Percentiles rank a stretch among this genome's conserved stretches.
Conservation (phyloP, 345 rosid species). For the Citrus hindsii region DNA sequence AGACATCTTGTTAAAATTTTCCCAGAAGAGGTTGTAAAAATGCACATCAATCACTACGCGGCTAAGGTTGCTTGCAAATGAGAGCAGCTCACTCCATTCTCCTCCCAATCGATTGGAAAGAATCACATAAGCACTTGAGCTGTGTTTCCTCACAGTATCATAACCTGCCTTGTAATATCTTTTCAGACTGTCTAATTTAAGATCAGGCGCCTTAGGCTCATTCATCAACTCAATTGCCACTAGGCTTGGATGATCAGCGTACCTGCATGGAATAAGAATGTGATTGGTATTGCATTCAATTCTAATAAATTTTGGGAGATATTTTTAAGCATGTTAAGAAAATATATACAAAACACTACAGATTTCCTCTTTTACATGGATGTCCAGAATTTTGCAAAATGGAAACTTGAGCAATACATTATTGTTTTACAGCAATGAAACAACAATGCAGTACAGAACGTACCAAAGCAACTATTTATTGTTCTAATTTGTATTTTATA, state of each 20-base stretch:
- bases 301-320: too few relatives aligned
- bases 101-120: constrained; percentile 32
- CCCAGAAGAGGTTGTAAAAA: constrained; percentile 29
- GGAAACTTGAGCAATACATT: too few relatives aligned
- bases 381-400: too few relatives aligned
- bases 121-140: constrained; percentile 25
- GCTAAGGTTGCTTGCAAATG: constrained; percentile 16
- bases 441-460: neutral
- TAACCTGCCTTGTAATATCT: constrained; percentile 33
- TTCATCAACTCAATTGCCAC: constrained; percentile 40
- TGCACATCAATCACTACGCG: constrained; percentile 39
- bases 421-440: too few relatives aligned
- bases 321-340: too few relatives aligned
- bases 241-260: constrained; percentile 10
- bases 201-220: constrained; percentile 32
- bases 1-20: neutral
- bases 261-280: neutral
- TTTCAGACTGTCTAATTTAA: constrained; percentile 18
- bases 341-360: too few relatives aligned
- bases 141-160: constrained; percentile 35
- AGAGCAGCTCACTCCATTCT: constrained; percentile 24
- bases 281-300: neutral
- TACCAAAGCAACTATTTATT: too few relatives aligned
- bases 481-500: neutral
- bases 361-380: too few relatives aligned